Evolutionary conservation across 345 rosid genomes (phyloP), one percentile per base, ranked within the genome.

Genomic region (Populus tremula): DNA sequence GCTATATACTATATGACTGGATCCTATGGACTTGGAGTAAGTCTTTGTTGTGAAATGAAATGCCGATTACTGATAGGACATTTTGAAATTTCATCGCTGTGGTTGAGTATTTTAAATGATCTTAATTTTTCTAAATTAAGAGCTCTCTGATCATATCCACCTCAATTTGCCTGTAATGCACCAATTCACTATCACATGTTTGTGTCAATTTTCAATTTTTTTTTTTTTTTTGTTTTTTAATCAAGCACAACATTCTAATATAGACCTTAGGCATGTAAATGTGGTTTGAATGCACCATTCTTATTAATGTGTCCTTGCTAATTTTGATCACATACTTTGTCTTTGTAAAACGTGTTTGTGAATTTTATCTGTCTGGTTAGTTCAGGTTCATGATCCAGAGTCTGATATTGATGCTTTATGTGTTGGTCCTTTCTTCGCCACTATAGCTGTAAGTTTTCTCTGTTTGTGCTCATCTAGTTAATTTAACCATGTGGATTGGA

Each of bases 391-490:
- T 77, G 86, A 85, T 80, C 84, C 89, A 73, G 88, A 90, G 36
- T 90, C 94, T 5, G 91, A 89, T 72, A 86, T 90, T 45, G 89
- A 89, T 71, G 91, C 88, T 56, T 67, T 90, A 72, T 89, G 91
- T 75, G 77, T 89, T 68, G 89, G 82, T 69, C 94, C 94, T 66
- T 80, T 49, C 78, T 89, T 89, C 81, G 86, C 89, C 16, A 75
- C 90, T 35, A 77, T 87, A 79, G 82, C 84, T 5, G 90, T 90
- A 72, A 82, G 93, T 82, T 79, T 16, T 14, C 11, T 68, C 33
- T 43, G 21, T 56, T 49, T 61, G 21, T 77, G 33, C 21, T 38
- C 39, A 20, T 0, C 33, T 53, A 21, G 36, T n/a, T 25, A 25
- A 25, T 25, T 63, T 61, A 13, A 5, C 49, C n/a, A 17, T 35